Conservation (phyloP, 2,329 filamentous ascomycete genomes). For the Fusarium hainanense region DNA sequence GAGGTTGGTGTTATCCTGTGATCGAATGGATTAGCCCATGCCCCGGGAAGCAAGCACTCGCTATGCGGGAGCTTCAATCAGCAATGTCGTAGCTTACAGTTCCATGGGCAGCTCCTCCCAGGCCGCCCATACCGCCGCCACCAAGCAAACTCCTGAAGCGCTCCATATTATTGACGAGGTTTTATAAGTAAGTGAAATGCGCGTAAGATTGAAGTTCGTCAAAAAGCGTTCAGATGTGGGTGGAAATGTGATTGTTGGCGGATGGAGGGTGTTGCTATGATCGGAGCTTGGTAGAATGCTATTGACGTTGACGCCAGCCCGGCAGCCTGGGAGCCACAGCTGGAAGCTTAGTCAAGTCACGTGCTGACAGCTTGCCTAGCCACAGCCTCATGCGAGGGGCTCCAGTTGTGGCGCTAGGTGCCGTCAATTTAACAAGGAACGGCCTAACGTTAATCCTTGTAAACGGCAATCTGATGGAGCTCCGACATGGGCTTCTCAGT, state of each 20-base stretch:
- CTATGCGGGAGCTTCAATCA: constrained; percentile 20
- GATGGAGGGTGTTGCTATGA: constrained; percentile 34
- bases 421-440: constrained; percentile 28
- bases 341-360: constrained; percentile 47
- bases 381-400: constrained; percentile 11
- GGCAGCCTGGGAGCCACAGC: constrained; percentile 49
- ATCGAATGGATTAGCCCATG: constrained; percentile 16
- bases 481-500: constrained; percentile 33
- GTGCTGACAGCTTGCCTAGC: constrained; percentile 31
- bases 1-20: constrained; percentile 85
- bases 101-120: constrained; percentile 61
- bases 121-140: constrained; percentile 75
- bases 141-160: constrained; percentile 90
- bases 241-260: constrained; percentile 24
- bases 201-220: neutral
- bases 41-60: neutral
- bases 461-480: constrained; percentile 23
- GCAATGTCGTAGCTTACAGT: constrained; percentile 50
- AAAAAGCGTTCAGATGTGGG: constrained; percentile 9
- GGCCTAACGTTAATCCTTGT: constrained; percentile 49
- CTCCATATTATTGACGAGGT: constrained; percentile 73
- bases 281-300: constrained; percentile 43
- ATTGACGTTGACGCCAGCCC: constrained; percentile 51
- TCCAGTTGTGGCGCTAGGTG: constrained; percentile 13
- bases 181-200: constrained; percentile 3